These are phyloP conservation scores for Vaucheria bursata DNA, from an alignment of 352 stramenopile species.

Conservation along the genomic window DNA sequence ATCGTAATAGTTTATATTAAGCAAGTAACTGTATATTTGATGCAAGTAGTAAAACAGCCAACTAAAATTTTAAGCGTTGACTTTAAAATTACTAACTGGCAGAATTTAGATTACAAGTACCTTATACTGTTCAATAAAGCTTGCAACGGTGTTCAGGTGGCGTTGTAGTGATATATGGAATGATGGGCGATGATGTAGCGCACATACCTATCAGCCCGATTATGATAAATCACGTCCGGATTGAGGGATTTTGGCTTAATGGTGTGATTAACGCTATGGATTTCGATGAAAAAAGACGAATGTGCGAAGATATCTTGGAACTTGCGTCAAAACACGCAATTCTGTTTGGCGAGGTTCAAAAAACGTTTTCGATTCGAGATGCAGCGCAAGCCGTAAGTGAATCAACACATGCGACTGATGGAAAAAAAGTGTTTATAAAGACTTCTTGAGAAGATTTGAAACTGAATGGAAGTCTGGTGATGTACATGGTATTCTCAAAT, in stretches of 20 bases:
- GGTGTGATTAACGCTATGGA: background rate
- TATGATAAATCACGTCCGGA: background rate
- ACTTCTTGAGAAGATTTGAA: too few species aligned
- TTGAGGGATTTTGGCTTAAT: background rate
- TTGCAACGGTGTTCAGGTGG: background rate
- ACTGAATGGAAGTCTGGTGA: too few species aligned
- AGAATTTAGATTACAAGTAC: too few species aligned
- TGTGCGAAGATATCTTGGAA: background rate
- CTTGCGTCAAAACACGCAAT: background rate
- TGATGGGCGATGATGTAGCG: background rate
- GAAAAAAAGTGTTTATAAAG: too few species aligned
- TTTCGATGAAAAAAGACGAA: background rate
- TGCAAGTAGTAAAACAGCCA: too few species aligned
- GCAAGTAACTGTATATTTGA: too few species aligned
- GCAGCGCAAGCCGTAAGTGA: background rate
- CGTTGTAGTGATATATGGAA: background rate
- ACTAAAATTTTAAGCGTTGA: too few species aligned
- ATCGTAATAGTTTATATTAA: too few species aligned
- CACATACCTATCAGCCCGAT: background rate
- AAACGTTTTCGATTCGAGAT: background rate
- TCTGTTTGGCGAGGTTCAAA: background rate
- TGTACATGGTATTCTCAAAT: too few species aligned
- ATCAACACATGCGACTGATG: background rate
- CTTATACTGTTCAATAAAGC: too few species aligned
- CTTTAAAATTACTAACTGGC: too few species aligned